Conservation (phyloP, 2,329 filamentous ascomycete genomes). For the Phyllosticta citriasiana region DNA sequence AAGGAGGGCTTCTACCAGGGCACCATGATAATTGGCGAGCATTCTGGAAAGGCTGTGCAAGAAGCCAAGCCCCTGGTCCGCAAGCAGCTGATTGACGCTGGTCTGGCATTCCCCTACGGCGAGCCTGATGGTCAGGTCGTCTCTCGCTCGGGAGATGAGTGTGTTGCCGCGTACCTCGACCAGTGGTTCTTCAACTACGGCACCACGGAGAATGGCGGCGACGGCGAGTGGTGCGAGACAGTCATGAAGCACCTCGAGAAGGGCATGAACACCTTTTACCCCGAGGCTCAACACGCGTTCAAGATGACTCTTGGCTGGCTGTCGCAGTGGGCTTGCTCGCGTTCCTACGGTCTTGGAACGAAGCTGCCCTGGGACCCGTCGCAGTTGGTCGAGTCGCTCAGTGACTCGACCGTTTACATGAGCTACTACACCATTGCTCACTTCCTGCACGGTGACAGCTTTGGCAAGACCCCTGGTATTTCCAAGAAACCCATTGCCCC, state of each 20-base stretch:
- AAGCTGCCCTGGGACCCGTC: constrained; percentile 88
- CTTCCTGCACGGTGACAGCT: constrained; percentile 72
- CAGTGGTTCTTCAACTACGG: constrained; percentile 99
- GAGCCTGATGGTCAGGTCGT: constrained; percentile 88
- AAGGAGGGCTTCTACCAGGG: constrained; percentile 98
- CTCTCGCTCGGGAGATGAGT: constrained; percentile 82
- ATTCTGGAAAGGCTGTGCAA: constrained; percentile 77
- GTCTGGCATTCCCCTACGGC: constrained; percentile 80
- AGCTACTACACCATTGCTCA: constrained; percentile 54
- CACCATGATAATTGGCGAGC: constrained; percentile 77
- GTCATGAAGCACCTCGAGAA: constrained; percentile 40
- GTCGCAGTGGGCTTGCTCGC: constrained; percentile 88
- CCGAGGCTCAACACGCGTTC: constrained; percentile 50
- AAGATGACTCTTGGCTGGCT: constrained; percentile 84
- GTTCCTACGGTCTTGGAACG: constrained; percentile 85
- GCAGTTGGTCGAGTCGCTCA: constrained; percentile 86
- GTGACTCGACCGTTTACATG: constrained; percentile 89
- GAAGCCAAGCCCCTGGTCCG: constrained; percentile 78
- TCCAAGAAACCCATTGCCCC: constrained; percentile 53
- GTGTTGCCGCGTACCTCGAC: constrained; percentile 84
- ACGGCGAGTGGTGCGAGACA: constrained; percentile 64
- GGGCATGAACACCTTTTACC: constrained; percentile 69
- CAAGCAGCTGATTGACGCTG: constrained; percentile 63
- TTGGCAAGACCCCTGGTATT: constrained; percentile 61
- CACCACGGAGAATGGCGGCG: constrained; percentile 51